phyloP scores from a whole-genome alignment of 2,329 filamentous ascomycete genomes.

The Xylariaceae sp. region DNA sequence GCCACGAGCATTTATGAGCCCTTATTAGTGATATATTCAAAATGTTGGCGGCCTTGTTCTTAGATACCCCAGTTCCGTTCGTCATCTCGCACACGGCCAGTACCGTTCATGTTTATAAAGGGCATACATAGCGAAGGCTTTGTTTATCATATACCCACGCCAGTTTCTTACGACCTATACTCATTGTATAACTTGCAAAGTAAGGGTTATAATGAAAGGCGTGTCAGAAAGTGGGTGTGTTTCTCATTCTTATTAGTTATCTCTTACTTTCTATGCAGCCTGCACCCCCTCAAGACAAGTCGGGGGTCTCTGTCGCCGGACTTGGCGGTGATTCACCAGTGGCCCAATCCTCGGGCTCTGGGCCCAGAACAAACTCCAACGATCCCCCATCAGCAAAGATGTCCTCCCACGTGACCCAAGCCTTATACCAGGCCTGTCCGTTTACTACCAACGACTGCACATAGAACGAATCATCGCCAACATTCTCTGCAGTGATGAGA shows the following conservation, averaged over 20 bases:
- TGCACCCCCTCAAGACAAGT: not conserved
- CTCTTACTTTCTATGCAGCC: not conserved
- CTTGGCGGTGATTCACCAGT: slow-evolving; percentile 59
- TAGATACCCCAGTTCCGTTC: slow-evolving; percentile 24
- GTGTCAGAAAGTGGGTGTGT: not conserved
- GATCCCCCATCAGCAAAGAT: slow-evolving; percentile 61
- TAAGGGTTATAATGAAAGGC: not conserved
- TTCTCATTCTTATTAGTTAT: not conserved
- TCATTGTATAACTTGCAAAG: not conserved
- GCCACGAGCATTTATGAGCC: slow-evolving; percentile 25
- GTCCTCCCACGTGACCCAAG: slow-evolving; percentile 64
- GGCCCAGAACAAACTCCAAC: slow-evolving; percentile 61
- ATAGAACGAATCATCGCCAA: slow-evolving; percentile 48
- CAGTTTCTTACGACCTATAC: too few relatives aligned
- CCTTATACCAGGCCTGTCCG: slow-evolving; percentile 56
- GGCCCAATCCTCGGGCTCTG: slow-evolving; percentile 50
- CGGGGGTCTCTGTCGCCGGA: slow-evolving; percentile 40
- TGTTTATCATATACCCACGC: too few relatives aligned
- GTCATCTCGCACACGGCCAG: slow-evolving; percentile 13
- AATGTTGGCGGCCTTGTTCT: slow-evolving; percentile 19
- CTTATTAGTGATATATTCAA: slow-evolving; percentile 8
- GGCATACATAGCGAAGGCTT: slow-evolving; percentile 21
- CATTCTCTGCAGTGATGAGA: slow-evolving; percentile 50
- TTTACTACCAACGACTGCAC: slow-evolving; percentile 66
- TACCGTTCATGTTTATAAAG: slow-evolving; percentile 8